A percentile compares a stretch with the other conserved stretches of the same genome.
phyloP scores from a whole-genome alignment of 306 rosid species.

The Medicago lupulina region DNA sequence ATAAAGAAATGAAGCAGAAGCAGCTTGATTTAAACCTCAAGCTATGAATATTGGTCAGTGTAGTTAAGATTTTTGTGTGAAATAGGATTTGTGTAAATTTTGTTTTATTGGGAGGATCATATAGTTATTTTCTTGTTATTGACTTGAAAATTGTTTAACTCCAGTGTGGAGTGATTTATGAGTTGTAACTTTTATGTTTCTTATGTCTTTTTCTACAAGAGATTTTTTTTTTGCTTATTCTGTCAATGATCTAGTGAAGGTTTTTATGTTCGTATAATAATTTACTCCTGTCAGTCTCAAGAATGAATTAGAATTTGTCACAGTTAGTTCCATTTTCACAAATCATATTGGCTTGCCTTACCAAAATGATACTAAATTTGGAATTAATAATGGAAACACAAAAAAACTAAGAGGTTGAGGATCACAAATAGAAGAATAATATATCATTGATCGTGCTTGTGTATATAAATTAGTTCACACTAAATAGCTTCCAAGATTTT shows the following conservation, averaged over 20 bases:
- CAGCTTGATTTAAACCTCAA: conserved; percentile 75
- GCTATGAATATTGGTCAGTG: conserved; percentile 49
- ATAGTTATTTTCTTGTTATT: conserved; percentile 37
- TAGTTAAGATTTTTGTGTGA: conserved; percentile 45
- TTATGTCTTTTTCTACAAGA: conserved; percentile 30
- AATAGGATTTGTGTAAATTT: conserved; percentile 47
- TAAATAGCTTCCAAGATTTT: background rate
- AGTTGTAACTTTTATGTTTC: conserved; percentile 39
- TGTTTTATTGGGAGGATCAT: conserved; percentile 34
- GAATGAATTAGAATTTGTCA: conserved; percentile 11
- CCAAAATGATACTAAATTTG: background rate
- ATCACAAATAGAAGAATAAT: background rate
- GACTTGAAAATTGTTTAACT: conserved; percentile 42
- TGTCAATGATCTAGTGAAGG: conserved; percentile 28
- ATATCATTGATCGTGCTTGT: background rate
- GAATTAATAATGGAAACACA: background rate
- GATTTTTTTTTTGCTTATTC: background rate
- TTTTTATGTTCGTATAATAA: conserved; percentile 1
- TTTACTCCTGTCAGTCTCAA: conserved; percentile 18
- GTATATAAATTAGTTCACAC: background rate
- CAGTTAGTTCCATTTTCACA: conserved; percentile 14
- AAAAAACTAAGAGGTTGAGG: background rate
- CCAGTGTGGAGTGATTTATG: conserved; percentile 36
- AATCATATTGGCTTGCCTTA: background rate
- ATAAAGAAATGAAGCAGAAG: conserved; percentile 58